Evolutionary conservation across 1,284 basidiomycete genomes (phyloP).

Genomic region (Marasmius oreades): DNA sequence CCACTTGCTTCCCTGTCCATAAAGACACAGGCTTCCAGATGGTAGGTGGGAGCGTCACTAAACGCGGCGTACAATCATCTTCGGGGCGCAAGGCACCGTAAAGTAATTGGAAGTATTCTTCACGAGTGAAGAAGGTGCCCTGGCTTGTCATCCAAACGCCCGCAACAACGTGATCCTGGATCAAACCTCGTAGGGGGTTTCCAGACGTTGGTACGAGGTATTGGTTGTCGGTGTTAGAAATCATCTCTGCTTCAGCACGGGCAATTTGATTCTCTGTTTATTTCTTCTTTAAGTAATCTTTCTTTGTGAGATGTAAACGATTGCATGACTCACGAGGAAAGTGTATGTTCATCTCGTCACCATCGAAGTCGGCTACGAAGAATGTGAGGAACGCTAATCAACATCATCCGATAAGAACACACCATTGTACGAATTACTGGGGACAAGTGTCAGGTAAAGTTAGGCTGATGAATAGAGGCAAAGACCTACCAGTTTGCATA

Average conservation of each 20-base stretch:
- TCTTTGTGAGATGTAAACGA: background rate
- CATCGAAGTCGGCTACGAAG: conserved; percentile 91
- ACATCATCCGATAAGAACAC: conserved; percentile 21
- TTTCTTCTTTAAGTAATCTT: background rate
- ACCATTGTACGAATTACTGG: conserved; percentile 96
- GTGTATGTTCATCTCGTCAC: conserved; percentile 99
- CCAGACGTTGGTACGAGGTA: conserved; percentile 98
- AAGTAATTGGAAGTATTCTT: conserved; percentile 95
- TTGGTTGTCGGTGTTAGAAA: conserved; percentile 98
- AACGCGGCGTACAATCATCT: conserved; percentile 67
- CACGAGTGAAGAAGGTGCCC: conserved; percentile 91
- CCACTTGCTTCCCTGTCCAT: conserved; percentile 99
- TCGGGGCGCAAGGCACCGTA: conserved; percentile 95
- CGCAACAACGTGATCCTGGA: conserved; percentile 98
- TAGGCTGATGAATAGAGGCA: background rate
- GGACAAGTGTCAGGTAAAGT: conserved; percentile 9
- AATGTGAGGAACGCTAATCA: conserved; percentile 12
- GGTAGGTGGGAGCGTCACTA: conserved; percentile 86
- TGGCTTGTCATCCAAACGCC: conserved; percentile 99
- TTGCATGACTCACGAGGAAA: conserved; percentile 78
- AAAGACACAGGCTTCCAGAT: conserved; percentile 88
- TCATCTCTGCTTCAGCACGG: conserved; percentile 89
- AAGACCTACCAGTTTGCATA: conserved; percentile 91
- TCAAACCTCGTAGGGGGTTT: conserved; percentile 95
- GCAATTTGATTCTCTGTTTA: conserved; percentile 83